A percentile compares a stretch with the other conserved stretches of the same genome.
Conservation (phyloP, 2,329 filamentous ascomycete genomes). For the Aspergillus pseudoviridinutans region DNA sequence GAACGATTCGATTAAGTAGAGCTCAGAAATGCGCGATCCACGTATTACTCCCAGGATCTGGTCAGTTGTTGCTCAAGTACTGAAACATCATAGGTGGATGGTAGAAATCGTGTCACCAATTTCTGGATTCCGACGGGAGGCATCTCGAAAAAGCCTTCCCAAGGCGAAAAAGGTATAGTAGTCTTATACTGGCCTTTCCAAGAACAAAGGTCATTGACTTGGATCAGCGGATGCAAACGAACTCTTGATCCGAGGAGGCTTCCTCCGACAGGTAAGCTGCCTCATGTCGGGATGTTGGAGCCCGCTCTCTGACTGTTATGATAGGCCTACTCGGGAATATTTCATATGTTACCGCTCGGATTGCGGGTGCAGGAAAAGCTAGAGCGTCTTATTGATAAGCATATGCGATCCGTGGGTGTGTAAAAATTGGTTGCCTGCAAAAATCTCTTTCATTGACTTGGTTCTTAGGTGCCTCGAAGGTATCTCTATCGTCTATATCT, state of each 20-base stretch:
- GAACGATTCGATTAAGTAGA: constrained; percentile 14
- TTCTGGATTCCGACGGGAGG: constrained; percentile 78
- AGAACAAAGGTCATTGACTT: constrained; percentile 41
- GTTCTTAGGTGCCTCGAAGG: constrained; percentile 66
- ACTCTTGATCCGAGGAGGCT: constrained; percentile 67
- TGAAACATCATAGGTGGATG: constrained; percentile 46
- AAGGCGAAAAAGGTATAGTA: constrained; percentile 42
- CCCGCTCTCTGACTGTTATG: background rate
- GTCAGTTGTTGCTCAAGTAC: background rate
- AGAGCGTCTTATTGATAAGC: constrained; percentile 77
- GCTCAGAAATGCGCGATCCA: constrained; percentile 26
- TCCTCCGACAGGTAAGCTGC: constrained; percentile 62
- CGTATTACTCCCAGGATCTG: constrained; percentile 27
- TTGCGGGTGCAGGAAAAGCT: constrained; percentile 84
- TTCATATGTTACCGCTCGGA: constrained; percentile 85
- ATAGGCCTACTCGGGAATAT: constrained; percentile 81
- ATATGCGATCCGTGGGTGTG: constrained; percentile 73
- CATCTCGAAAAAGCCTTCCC: constrained; percentile 52
- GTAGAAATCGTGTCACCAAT: constrained; percentile 61
- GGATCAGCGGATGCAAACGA: constrained; percentile 56
- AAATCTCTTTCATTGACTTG: background rate
- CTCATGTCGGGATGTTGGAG: background rate
- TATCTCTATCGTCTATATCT: constrained; percentile 80
- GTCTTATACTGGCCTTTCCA: background rate
- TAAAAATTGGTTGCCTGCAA: background rate